Base-by-base conservation (phyloP, 257 asterid genomes). In the Lithospermum erythrorhizon region DNA sequence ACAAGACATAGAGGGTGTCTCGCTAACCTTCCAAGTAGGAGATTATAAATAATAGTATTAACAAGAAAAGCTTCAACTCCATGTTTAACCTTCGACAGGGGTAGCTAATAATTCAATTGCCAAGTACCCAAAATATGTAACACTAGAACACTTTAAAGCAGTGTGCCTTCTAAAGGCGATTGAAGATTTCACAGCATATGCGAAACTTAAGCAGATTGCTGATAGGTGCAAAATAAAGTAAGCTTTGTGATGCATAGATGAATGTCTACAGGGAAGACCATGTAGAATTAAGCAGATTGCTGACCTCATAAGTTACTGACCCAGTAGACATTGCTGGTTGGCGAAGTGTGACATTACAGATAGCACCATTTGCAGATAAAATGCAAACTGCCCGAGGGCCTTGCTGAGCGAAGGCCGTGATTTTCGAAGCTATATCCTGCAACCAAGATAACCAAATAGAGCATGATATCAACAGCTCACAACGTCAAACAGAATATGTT, bases 341-440 rank as follows among this genome's bases (percentile, higher is more conserved):
- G 55, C 84, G 81, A 61, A 90, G 93, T 61, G 89, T 83, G 62
- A 87, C 97, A 67, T 78, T 87, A 80, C 84, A 70, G 62, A 90
- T 69, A 32, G 90, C 80, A 68, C 97, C 97, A 75, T 77, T 84
- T 61, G 95, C 95, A 57, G 97, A 84, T 61, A 89, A 73, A 70
- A 89, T 74, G 75, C 95, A 87, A 65, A 87, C 84, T 18, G 94
- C 82, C 21, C 95, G 87, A 54, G 96, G 96, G 65, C 97, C 96
- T 83, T 90, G 89, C 82, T 83, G 87, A 8, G 96, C 83, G 72
- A 90, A 90, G 45, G 86, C 84, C 87, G 76, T 70, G 45, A 90
- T 73, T 72, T 84, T 87, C 45, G 83, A 68, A 51, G 90, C 87
- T 73, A 87, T 75, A 77, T 90, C 97, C 97, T 87, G 79, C 71